Conservation (phyloP, 768 basidiomycete genomes). For the Trametes punicea region DNA sequence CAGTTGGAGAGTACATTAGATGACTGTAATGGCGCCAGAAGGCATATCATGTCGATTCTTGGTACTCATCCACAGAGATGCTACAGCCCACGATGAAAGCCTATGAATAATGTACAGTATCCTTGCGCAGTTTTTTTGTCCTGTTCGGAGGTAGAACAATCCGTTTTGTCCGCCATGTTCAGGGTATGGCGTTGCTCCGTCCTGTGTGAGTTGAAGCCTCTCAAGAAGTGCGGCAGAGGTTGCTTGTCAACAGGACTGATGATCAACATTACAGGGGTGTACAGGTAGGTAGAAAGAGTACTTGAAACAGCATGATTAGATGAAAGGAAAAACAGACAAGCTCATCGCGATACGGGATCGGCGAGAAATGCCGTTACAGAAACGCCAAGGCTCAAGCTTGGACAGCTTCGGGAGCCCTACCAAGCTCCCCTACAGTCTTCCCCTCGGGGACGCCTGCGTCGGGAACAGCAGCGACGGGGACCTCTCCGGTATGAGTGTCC, state of each 20-base stretch:
- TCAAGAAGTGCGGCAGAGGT: no score
- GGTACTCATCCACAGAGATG: no score
- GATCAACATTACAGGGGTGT: background rate
- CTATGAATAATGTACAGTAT: no score
- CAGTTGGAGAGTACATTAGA: no score
- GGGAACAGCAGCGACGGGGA: slow-evolving; percentile 5
- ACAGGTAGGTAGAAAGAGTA: background rate
- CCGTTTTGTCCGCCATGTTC: no score
- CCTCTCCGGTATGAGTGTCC: background rate
- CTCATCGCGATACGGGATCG: background rate
- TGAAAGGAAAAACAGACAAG: background rate
- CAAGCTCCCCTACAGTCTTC: slow-evolving; percentile 9
- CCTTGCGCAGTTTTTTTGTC: no score
- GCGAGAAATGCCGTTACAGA: background rate
- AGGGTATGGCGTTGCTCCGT: no score
- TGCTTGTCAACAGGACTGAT: background rate
- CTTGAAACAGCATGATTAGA: background rate
- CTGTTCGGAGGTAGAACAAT: no score
- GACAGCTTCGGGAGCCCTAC: slow-evolving; percentile 14
- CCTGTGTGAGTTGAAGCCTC: no score
- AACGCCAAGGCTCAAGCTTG: slow-evolving; percentile 15
- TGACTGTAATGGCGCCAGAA: no score
- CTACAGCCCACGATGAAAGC: no score
- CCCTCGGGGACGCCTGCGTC: slow-evolving; percentile 14
- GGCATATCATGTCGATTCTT: no score